Percentiles rank a stretch among this genome's conserved stretches.
Conservation (phyloP, 164 flowering plant species). For the Amborella trichopoda region DNA sequence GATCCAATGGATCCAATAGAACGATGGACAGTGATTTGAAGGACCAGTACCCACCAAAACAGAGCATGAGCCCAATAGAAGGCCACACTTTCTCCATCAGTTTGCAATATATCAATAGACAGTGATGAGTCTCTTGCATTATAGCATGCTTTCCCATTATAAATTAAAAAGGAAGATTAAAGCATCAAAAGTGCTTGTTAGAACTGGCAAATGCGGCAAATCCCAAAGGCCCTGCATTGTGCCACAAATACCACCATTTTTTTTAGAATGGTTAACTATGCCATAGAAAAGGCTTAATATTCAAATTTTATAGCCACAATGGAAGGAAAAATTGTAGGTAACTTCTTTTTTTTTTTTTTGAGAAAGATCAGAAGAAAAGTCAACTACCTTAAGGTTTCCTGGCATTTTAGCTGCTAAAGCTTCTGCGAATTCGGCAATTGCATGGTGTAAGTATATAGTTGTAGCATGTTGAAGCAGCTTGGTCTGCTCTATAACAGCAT, state of each 20-base stretch:
- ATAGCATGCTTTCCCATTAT: no score
- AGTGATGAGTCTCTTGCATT: no score
- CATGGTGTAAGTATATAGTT: slow-evolving; percentile 91
- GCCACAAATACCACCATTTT: not conserved
- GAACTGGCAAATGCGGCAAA: not conserved
- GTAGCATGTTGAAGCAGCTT: slow-evolving; percentile 95
- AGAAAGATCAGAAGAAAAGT: not conserved
- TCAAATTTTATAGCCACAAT: no score
- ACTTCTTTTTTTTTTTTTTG: not conserved
- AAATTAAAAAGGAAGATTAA: no score
- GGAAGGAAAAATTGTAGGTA: not conserved
- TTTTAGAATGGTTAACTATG: no score
- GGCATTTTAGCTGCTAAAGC: slow-evolving; percentile 96
- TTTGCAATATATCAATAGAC: no score
- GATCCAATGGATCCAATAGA: no score
- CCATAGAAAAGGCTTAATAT: no score
- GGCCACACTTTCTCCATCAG: no score
- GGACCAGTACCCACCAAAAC: no score
- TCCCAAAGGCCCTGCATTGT: not conserved
- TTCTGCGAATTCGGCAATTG: slow-evolving; percentile 90
- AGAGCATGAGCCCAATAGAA: no score
- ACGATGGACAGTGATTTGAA: no score
- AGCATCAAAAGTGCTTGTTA: not conserved
- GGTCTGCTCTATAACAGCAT: slow-evolving; percentile 76
- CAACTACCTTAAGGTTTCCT: slow-evolving; percentile 73